These are phyloP conservation scores for Starmera stellimalicola DNA, from an alignment of 1,139 yeast species.

Conservation along the genomic window DNA sequence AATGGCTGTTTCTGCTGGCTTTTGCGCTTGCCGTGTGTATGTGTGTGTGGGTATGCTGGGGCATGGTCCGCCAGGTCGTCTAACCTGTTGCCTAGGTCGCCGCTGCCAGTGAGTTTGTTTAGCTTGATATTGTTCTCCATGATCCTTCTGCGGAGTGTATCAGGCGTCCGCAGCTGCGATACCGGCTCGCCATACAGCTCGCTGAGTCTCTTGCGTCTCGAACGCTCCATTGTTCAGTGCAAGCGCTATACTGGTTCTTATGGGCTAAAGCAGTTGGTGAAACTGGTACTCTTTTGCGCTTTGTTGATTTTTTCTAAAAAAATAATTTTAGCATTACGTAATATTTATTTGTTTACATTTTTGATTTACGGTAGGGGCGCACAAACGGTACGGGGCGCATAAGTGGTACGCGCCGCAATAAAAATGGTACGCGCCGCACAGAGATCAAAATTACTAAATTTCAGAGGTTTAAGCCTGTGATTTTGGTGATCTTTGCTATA, in stretches of 20 bases:
- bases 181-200: conserved; percentile 15
- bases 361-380: too few relatives aligned
- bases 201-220: conserved; percentile 19
- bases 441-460: too few relatives aligned
- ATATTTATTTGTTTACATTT: conserved; percentile 1
- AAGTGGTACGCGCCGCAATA: too few relatives aligned
- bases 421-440: too few relatives aligned
- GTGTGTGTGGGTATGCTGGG: not conserved
- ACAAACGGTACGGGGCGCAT: too few relatives aligned
- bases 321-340: too few relatives aligned
- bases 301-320: not conserved
- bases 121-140: conserved; percentile 6
- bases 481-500: too few relatives aligned
- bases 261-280: not conserved
- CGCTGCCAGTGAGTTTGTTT: not conserved
- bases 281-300: not conserved
- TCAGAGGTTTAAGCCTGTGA: too few relatives aligned
- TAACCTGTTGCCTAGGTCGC: not conserved
- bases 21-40: not conserved
- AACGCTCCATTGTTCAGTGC: conserved; percentile 19
- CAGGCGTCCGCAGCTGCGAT: conserved; percentile 9
- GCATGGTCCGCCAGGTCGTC: not conserved
- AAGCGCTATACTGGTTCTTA: too few relatives aligned
- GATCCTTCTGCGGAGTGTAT: conserved; percentile 11
- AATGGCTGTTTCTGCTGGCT: conserved; percentile 23